These are phyloP conservation scores for Neofusicoccum kwambonambiense DNA, from an alignment of 2,329 filamentous ascomycete genomes.

Conservation along the genomic window DNA sequence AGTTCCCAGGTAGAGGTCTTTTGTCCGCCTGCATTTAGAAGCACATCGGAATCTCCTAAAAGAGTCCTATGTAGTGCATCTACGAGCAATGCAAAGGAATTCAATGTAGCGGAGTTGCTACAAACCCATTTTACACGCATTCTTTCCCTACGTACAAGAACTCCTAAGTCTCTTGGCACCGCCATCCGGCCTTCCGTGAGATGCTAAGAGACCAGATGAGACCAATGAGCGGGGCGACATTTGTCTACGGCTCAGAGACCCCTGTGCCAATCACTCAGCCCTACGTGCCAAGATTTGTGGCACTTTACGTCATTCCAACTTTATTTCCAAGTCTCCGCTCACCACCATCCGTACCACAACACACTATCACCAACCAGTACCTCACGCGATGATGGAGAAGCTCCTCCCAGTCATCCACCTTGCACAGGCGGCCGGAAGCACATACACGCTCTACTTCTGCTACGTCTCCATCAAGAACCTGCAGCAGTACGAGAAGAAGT, in stretches of 20 bases:
- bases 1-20: too few relatives aligned
- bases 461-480: slow-evolving; percentile 38
- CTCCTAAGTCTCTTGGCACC: too few relatives aligned
- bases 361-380: too few relatives aligned
- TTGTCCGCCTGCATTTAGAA: too few relatives aligned
- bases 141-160: too few relatives aligned
- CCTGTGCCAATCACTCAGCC: slow-evolving; percentile 15
- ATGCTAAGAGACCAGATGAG: neutral
- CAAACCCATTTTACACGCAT: too few relatives aligned
- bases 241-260: neutral
- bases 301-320: slow-evolving; percentile 3
- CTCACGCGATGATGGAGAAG: neutral
- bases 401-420: neutral
- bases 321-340: neutral
- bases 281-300: neutral
- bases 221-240: neutral
- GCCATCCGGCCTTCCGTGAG: too few relatives aligned
- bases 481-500: slow-evolving; percentile 34
- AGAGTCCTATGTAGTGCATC: too few relatives aligned
- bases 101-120: too few relatives aligned
- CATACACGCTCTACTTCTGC: slow-evolving; percentile 33
- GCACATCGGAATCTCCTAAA: too few relatives aligned
- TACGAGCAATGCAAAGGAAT: too few relatives aligned
- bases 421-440: neutral
- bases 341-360: neutral